A percentile compares a stretch with the other conserved stretches of the same genome.
Evolutionary conservation across 208 protist species (phyloP).

Genomic region (Tritrichomonas musculus): DNA sequence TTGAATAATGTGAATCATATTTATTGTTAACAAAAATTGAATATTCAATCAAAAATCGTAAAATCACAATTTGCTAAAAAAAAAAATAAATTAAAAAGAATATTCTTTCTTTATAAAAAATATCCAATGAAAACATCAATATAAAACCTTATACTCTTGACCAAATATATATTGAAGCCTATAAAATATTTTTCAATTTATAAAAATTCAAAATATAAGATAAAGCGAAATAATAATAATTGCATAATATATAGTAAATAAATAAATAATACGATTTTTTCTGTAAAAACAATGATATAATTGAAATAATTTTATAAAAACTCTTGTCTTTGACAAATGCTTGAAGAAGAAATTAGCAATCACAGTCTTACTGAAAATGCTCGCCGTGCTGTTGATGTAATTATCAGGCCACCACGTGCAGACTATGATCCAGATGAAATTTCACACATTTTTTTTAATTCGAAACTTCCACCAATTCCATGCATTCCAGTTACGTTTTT

Average conservation of each 20-base stretch:
- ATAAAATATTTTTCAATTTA: background rate
- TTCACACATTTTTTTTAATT: background rate
- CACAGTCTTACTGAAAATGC: background rate
- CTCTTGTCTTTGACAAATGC: no score
- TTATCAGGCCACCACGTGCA: background rate
- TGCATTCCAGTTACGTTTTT: background rate
- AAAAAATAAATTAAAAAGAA: background rate
- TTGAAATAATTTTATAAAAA: no score
- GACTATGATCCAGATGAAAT: background rate
- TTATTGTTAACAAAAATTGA: background rate
- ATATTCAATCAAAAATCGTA: background rate
- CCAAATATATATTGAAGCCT: background rate
- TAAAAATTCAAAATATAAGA: background rate
- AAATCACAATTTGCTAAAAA: background rate
- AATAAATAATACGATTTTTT: no score
- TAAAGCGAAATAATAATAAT: no score
- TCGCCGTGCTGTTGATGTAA: background rate
- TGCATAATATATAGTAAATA: no score
- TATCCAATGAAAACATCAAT: background rate
- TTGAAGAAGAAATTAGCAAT: background rate
- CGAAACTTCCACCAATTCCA: background rate
- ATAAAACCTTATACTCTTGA: background rate
- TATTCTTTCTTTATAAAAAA: background rate
- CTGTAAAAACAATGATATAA: no score
- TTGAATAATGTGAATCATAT: background rate